Conservation (phyloP, 352 stramenopile species). For the Globisporangium emineosum region DNA sequence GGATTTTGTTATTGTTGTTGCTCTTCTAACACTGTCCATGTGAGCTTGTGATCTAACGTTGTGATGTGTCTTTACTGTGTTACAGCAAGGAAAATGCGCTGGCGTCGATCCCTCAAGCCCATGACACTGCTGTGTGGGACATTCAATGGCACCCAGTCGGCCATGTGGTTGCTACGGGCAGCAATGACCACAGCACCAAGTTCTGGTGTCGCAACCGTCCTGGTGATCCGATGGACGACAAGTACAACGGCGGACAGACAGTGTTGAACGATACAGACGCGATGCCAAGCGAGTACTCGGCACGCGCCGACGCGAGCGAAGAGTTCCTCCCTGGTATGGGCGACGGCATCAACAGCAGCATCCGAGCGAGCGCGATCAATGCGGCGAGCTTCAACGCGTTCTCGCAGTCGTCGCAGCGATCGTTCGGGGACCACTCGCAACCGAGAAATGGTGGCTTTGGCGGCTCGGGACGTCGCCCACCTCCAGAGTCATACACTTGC, state of each 20-base stretch:
- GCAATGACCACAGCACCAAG: constrained; percentile 97
- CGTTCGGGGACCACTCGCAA: constrained; percentile 10
- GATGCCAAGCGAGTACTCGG: constrained; percentile 26
- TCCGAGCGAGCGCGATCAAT: constrained; percentile 70
- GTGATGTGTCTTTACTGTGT: not conserved
- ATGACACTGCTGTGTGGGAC: constrained; percentile 98
- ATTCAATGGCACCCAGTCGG: constrained; percentile 97
- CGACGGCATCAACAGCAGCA: constrained; percentile 38
- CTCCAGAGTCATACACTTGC: constrained; percentile 85
- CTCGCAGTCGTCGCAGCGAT: constrained; percentile 31
- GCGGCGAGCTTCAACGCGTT: constrained; percentile 72
- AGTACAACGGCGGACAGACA: constrained; percentile 79
- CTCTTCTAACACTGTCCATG: not conserved
- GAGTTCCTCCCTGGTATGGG: constrained; percentile 73
- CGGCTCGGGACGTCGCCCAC: constrained; percentile 39
- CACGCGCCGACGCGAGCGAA: constrained; percentile 24
- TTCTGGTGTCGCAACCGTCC: constrained; percentile 96
- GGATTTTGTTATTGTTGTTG: not conserved
- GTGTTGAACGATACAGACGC: constrained; percentile 69
- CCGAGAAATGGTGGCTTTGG: constrained; percentile 18
- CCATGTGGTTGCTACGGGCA: constrained; percentile 94
- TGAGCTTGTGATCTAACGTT: not conserved
- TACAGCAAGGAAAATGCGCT: constrained; percentile 78
- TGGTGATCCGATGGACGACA: constrained; percentile 88
- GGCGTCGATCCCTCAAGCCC: constrained; percentile 87